Evolutionary conservation across 805 yeast species (phyloP).

Genomic region (Saccharomycopsis olivae): DNA sequence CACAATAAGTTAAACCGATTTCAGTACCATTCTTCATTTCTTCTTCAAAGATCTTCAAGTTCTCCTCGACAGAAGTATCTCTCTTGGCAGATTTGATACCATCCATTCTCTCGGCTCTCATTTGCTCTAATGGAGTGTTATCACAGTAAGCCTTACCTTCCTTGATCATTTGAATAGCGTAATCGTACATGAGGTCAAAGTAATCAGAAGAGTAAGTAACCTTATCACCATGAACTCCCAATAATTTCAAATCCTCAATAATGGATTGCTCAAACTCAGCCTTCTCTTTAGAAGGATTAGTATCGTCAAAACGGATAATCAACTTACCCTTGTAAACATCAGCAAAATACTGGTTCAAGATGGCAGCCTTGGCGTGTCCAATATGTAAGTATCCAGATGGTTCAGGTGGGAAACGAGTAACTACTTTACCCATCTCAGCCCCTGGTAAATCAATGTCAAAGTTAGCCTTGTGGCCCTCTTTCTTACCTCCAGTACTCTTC

Average conservation of each 20-base stretch:
- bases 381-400: conserved; percentile 98
- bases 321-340: conserved; percentile 92
- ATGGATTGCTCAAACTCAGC: conserved; percentile 90
- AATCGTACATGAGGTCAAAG: conserved; percentile 83
- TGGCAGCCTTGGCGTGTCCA: conserved; percentile 98
- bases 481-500: conserved; percentile 47
- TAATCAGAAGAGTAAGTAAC: conserved; percentile 89
- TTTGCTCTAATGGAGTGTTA: conserved; percentile 85
- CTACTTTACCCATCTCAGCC: conserved; percentile 91
- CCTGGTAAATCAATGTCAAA: conserved; percentile 87
- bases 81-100: conserved; percentile 91
- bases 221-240: conserved; percentile 88
- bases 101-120: conserved; percentile 99
- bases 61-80: conserved; percentile 89
- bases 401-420: conserved; percentile 98
- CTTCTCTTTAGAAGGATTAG: conserved; percentile 96
- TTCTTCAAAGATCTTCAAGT: conserved; percentile 70
- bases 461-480: conserved; percentile 87
- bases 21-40: conserved; percentile 94
- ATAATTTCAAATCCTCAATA: conserved; percentile 77
- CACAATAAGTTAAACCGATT: conserved; percentile 82
- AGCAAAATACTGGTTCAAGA: conserved; percentile 94
- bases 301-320: conserved; percentile 94
- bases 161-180: conserved; percentile 77
- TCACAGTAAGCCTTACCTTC: conserved; percentile 97